Conservation (phyloP, 2,329 filamentous ascomycete genomes). For the Microsporum audouinii region DNA sequence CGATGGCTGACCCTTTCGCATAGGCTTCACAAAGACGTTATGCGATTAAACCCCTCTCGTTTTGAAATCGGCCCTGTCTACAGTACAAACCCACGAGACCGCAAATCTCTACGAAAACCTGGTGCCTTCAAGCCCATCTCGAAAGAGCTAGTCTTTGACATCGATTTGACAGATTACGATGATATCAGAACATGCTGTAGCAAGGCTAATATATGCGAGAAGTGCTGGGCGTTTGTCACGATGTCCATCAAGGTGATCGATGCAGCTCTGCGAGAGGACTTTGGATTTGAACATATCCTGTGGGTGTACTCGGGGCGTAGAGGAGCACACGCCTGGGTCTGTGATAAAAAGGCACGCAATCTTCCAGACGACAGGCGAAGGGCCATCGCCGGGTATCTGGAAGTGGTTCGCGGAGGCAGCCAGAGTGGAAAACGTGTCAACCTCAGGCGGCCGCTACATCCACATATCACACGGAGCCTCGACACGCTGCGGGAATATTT, state of each 20-base stretch:
- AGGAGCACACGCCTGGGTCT: constrained; percentile 97
- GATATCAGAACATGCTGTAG: constrained; percentile 90
- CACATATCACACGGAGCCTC: constrained; percentile 75
- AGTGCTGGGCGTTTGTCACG: constrained; percentile 94
- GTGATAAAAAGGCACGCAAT: constrained; percentile 71
- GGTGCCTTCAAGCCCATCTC: constrained; percentile 73
- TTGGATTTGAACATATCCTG: constrained; percentile 91
- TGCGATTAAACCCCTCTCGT: constrained; percentile 76
- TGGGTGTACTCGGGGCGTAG: constrained; percentile 98
- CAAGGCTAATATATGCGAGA: constrained; percentile 82
- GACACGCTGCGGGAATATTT: constrained; percentile 78
- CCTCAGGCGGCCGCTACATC: constrained; percentile 71
- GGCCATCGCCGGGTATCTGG: constrained; percentile 79
- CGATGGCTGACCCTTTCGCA: background rate
- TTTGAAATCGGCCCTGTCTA: constrained; percentile 99
- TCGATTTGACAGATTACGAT: constrained; percentile 98
- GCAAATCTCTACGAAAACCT: constrained; percentile 72
- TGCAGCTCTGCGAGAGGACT: constrained; percentile 76
- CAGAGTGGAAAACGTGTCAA: constrained; percentile 83
- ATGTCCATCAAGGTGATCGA: constrained; percentile 97
- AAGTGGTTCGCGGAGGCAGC: constrained; percentile 75
- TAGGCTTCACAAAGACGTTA: constrained; percentile 79
- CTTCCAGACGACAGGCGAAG: constrained; percentile 78
- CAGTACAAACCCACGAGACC: constrained; percentile 81
- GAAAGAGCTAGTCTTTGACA: constrained; percentile 97